A percentile compares a stretch with the other conserved stretches of the same genome.
These are phyloP conservation scores for Macrolepiota albuminosa DNA, from an alignment of 768 basidiomycete species.

Conservation along the genomic window DNA sequence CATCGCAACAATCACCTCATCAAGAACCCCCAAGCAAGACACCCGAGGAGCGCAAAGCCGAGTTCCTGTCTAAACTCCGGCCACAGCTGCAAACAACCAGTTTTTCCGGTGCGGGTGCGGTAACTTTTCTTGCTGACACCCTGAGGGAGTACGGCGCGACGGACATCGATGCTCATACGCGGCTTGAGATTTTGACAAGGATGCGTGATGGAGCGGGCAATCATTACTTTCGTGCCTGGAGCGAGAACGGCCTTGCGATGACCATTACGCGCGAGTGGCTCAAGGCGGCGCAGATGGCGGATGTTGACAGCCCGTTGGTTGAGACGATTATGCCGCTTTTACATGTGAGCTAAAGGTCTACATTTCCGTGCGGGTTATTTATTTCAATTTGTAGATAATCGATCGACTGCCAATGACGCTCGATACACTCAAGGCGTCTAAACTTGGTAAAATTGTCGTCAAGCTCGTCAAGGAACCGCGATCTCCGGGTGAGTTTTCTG, in stretches of 20 bases:
- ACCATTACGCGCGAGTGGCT: slow-evolving; percentile 82
- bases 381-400: slow-evolving; percentile 50
- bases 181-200: slow-evolving; percentile 73
- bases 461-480: slow-evolving; percentile 74
- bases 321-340: slow-evolving; percentile 85
- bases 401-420: slow-evolving; percentile 77
- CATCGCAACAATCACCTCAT: slow-evolving; percentile 9
- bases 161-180: slow-evolving; percentile 60
- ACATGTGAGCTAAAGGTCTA: slow-evolving; percentile 55
- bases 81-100: slow-evolving; percentile 53
- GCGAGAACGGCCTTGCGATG: slow-evolving; percentile 69
- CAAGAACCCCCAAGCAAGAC: slow-evolving; percentile 25
- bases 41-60: slow-evolving; percentile 50
- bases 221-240: slow-evolving; percentile 85
- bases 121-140: slow-evolving; percentile 51
- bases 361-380: neutral
- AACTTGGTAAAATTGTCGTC: slow-evolving; percentile 76
- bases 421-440: slow-evolving; percentile 62
- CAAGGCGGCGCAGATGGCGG: slow-evolving; percentile 59
- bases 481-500: slow-evolving; percentile 66
- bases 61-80: slow-evolving; percentile 46
- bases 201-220: slow-evolving; percentile 82
- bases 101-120: slow-evolving; percentile 68
- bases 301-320: slow-evolving; percentile 47
- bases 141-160: slow-evolving; percentile 56